Evolutionary conservation across 2,329 filamentous ascomycete genomes (phyloP), one percentile per base, ranked within the genome.

Genomic region (Colletotrichum tanaceti): DNA sequence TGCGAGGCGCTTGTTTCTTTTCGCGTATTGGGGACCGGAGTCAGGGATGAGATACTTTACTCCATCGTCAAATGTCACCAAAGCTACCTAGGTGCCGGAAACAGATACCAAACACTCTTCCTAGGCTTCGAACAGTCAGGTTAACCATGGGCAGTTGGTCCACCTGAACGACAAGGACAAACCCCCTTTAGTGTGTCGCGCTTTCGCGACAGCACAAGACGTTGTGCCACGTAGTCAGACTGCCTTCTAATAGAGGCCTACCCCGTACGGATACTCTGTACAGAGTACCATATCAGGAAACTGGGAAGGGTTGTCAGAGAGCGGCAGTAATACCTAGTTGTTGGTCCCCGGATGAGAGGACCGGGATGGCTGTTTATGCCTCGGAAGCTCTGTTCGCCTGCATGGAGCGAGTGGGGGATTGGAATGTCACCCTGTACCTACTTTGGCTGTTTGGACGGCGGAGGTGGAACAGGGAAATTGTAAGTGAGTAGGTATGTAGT

Each of bases 341-440:
- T 6, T n/a, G n/a, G 41, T 28, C 16, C 11, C 13, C 1, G 28
- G 28, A 24, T 16, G 18, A 20, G 20, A 54, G 38, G 22, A 52
- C 20, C 28, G 38, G 49, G 46, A 39, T 22, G 32, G 10, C 13
- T 47, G 44, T 13, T 41, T 22, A 18, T 57, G 61, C 61, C 35
- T 57, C 52, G 61, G 52, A 22, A 57, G 41, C 16, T 28, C 49
- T 60, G n/a, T 47, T 46, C 54, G 55, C n/a, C 55, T 60, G 20
- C 32, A 20, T 39, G 57, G 24, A 41, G 22, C 28, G 44, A 28
- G 38, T 43, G 53, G 53, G 38, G 50, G 50, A 11, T 11, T 9
- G 20, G 50, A 54, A 39, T 39, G n/a, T 54, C 32, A 39, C 50
- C 28, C 28, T 28, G 28, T 32, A 32, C 28, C 50, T 18, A 39